Evolutionary conservation across 2,329 filamentous ascomycete species (phyloP), one percentile per base, ranked within the genome.

Genomic region (Penicillium oxalicum): DNA sequence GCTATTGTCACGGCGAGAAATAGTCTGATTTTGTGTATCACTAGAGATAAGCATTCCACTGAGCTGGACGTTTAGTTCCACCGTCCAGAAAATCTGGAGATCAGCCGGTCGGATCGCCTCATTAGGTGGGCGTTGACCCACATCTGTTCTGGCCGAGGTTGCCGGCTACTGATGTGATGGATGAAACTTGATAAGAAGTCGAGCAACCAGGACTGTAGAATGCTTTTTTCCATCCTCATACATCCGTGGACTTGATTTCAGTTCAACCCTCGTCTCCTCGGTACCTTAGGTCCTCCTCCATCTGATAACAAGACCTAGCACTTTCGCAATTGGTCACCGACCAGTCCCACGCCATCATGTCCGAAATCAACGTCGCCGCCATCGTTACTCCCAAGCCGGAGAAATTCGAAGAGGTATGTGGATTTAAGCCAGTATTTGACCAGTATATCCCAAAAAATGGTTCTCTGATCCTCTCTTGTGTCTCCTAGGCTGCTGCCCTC

Each of bases 301-400:
- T 18, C 18, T 18, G 18, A 18, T 18, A 18, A 18, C 18, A 18
- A 18, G 18, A 18, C 18, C 18, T 18, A 18, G 18, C 18, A 18
- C 18, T 37, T 9, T 3, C 1, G 34, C 8, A 36, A 44, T 24
- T 45, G 12, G 28, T n/a, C 2, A 27, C 12, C 4, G 5, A 28
- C 2, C n/a, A 26, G 7, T 8, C 5, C 35, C n/a, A 33, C 38
- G 12, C 29, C 44, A 53, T 26, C 42, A 68, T 66, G 63, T 52
- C 60, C 8, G 63, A 61, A 50, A 57, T 67, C 24, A 64, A 67
- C 42, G 53, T 65, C 38, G 50, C 62, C 12, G 65, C 62, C 9
- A 56, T 60, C 8, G 50, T 68, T 37, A 56, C 55, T 40, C 58
- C 62, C 11, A 62, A 66, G 54, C 55, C 64, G 3, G 64, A 58